These are phyloP conservation scores for Suhomyces yuchorum DNA, from an alignment of 1,139 yeast genomes.

Conservation along the genomic window DNA sequence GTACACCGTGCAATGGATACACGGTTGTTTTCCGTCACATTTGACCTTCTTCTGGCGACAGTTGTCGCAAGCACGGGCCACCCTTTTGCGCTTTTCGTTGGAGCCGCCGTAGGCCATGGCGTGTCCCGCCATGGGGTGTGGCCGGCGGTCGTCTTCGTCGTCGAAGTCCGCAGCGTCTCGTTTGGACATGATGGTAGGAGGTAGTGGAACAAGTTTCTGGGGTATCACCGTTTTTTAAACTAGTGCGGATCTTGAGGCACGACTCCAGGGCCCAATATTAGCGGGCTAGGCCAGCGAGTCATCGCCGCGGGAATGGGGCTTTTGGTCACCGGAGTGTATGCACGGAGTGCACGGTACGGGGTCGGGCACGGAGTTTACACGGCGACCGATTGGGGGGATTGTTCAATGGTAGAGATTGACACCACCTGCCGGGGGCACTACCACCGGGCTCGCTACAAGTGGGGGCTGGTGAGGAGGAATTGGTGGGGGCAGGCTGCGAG, in stretches of 20 bases:
- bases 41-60: slow-evolving; percentile 80
- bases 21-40: slow-evolving; percentile 86
- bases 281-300: not conserved
- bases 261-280: not conserved
- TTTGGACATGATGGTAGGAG: slow-evolving; percentile 5
- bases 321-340: not conserved
- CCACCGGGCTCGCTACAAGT: too few species aligned
- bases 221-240: not conserved
- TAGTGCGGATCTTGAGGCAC: not conserved
- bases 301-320: not conserved
- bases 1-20: slow-evolving; percentile 88
- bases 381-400: not conserved
- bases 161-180: slow-evolving; percentile 6
- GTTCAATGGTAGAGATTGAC: not conserved
- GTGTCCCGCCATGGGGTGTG: not conserved
- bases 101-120: not conserved
- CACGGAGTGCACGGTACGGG: not conserved
- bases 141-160: not conserved
- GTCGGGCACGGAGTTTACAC: not conserved
- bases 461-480: too few species aligned
- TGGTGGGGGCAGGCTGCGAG: too few species aligned
- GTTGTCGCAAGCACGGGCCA: slow-evolving; percentile 81
- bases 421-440: too few species aligned
- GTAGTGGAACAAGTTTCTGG: not conserved
- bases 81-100: slow-evolving; percentile 64